phyloP scores from a whole-genome alignment of 495 filamentous ascomycete genomes.

The Rostrohypoxylon terebratum region DNA sequence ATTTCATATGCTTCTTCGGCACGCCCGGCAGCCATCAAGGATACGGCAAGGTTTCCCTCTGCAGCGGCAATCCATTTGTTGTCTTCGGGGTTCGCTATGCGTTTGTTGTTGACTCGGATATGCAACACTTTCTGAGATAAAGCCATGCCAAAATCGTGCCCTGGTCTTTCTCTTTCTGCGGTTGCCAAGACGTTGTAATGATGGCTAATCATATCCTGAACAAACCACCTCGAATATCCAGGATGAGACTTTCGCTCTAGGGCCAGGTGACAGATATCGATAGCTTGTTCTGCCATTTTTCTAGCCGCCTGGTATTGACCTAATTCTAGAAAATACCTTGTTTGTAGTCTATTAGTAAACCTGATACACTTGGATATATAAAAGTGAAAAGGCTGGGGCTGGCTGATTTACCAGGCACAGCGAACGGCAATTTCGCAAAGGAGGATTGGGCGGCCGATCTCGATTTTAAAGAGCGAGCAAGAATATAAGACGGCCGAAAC shows the following conservation, averaged over 20 bases:
- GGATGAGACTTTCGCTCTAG: not conserved
- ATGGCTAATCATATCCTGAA: constrained; percentile 2
- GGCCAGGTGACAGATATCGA: not conserved
- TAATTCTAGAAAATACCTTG: constrained; percentile 8
- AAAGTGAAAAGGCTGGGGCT: not conserved
- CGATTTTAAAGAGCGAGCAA: not conserved
- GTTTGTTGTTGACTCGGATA: not conserved
- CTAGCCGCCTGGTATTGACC: not conserved
- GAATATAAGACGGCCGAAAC: not conserved
- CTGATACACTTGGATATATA: not conserved
- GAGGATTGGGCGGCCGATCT: not conserved
- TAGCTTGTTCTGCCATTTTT: not conserved
- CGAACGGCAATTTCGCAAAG: constrained; percentile 5
- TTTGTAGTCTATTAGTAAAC: not conserved
- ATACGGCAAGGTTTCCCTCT: constrained; percentile 3
- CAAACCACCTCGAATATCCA: not conserved
- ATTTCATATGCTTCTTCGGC: not conserved
- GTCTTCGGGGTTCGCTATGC: not conserved
- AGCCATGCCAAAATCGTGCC: not conserved
- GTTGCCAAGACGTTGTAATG: constrained; percentile 10
- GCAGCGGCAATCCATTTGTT: constrained; percentile 5
- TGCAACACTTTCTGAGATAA: not conserved
- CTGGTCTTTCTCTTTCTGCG: not conserved
- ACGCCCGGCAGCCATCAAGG: constrained; percentile 1
- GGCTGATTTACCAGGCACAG: not conserved